Evolutionary conservation across 2,329 filamentous ascomycete genomes (phyloP).

Genomic region (Pseudogymnoascus sp.): DNA sequence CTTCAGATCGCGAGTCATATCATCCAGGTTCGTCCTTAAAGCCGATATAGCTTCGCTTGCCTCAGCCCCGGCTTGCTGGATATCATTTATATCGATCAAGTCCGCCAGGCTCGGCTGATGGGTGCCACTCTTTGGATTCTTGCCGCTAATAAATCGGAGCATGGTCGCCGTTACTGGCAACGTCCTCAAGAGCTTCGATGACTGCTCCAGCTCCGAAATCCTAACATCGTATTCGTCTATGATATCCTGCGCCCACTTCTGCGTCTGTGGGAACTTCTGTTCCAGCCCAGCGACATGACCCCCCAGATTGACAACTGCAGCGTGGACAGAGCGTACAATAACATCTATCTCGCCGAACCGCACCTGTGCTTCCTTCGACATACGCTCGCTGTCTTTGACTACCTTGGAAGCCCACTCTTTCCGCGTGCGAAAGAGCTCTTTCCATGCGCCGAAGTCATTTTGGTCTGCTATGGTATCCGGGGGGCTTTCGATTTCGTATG

Average conservation of each 20-base stretch:
- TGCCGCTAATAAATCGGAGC: constrained; percentile 55
- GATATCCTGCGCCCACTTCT: constrained; percentile 61
- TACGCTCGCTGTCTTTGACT: constrained; percentile 58
- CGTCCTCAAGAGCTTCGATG: constrained; percentile 55
- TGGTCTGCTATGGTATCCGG: constrained; percentile 80
- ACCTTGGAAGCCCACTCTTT: constrained; percentile 70
- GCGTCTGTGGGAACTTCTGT: constrained; percentile 62
- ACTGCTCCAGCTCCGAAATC: constrained; percentile 58
- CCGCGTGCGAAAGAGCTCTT: constrained; percentile 72
- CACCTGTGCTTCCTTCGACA: constrained; percentile 54
- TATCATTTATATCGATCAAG: constrained; percentile 66
- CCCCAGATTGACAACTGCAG: constrained; percentile 79
- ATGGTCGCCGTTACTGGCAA: constrained; percentile 61
- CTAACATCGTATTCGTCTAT: constrained; percentile 60
- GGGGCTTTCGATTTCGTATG: constrained; percentile 53
- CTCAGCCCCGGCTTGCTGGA: constrained; percentile 63
- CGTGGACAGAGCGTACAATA: constrained; percentile 71
- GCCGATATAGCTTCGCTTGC: constrained; percentile 50
- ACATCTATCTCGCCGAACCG: constrained; percentile 66
- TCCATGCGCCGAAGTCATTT: constrained; percentile 80
- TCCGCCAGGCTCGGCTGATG: constrained; percentile 58
- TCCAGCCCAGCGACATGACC: constrained; percentile 65
- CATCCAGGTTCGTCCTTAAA: constrained; percentile 51
- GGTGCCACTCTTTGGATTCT: constrained; percentile 36
- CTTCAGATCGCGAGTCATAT: constrained; percentile 52